Evolutionary conservation across 2,329 filamentous ascomycete genomes (phyloP).

Genomic region (Pseudogymnoascus verrucosus): DNA sequence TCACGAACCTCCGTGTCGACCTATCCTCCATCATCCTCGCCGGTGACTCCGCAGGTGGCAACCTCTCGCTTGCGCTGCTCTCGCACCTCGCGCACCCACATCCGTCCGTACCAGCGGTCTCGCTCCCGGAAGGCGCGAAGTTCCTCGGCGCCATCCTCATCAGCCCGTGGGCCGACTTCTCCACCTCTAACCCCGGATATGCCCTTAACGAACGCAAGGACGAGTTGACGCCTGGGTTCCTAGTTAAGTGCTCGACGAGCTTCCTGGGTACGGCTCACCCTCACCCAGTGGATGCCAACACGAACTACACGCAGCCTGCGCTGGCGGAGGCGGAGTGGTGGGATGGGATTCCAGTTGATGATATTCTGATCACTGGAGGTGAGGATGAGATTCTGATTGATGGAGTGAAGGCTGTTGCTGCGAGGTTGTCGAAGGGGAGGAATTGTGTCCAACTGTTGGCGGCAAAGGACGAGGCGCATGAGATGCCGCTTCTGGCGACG

Average conservation of each 20-base stretch:
- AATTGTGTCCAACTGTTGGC: slow-evolving; percentile 12
- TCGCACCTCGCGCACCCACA: slow-evolving; percentile 50
- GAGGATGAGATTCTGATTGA: slow-evolving; percentile 49
- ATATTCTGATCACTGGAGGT: slow-evolving; percentile 46
- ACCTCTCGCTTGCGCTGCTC: slow-evolving; percentile 37
- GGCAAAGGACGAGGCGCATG: slow-evolving; percentile 22
- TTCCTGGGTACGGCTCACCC: slow-evolving; percentile 35
- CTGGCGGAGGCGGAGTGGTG: slow-evolving; percentile 46
- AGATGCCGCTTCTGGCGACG: slow-evolving; percentile 20
- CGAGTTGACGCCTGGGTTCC: slow-evolving; percentile 35
- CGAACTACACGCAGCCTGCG: slow-evolving; percentile 47
- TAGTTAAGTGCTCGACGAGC: slow-evolving; percentile 37
- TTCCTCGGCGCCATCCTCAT: slow-evolving; percentile 46
- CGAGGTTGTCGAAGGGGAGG: slow-evolving; percentile 14
- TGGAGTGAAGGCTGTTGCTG: slow-evolving; percentile 35
- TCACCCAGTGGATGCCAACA: slow-evolving; percentile 23
- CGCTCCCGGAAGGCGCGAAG: slow-evolving; percentile 28
- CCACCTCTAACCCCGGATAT: slow-evolving; percentile 35
- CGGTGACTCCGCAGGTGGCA: slow-evolving; percentile 48
- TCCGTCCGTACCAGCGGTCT: slow-evolving; percentile 40
- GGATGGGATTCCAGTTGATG: slow-evolving; percentile 37
- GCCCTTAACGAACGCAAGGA: slow-evolving; percentile 42
- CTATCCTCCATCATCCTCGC: slow-evolving; percentile 34
- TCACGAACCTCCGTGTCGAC: slow-evolving; percentile 24
- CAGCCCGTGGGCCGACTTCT: slow-evolving; percentile 49